Conservation (phyloP, 1,139 yeast genomes). For the Zygosaccharomyces sapae region DNA sequence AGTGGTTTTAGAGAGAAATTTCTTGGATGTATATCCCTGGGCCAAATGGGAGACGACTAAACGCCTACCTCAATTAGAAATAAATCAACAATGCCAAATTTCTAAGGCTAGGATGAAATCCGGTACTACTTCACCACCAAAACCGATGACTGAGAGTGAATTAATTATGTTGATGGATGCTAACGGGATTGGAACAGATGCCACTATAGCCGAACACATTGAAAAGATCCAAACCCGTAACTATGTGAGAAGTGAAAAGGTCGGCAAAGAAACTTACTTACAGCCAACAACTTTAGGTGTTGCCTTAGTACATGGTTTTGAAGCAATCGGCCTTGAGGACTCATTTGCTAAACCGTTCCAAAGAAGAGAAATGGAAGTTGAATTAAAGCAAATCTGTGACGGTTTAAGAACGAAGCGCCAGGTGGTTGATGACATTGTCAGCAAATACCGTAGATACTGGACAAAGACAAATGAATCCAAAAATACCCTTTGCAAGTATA, state of each 20-base stretch:
- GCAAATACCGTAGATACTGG: constrained; percentile 61
- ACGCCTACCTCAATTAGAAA: constrained; percentile 59
- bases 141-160: constrained; percentile 85
- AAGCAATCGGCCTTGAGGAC: constrained; percentile 65
- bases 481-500: constrained; percentile 32
- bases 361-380: constrained; percentile 68
- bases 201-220: constrained; percentile 97
- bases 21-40: constrained; percentile 74
- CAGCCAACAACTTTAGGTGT: constrained; percentile 82
- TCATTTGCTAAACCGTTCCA: constrained; percentile 88
- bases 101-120: constrained; percentile 55
- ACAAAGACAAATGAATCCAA: constrained; percentile 35
- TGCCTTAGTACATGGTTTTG: constrained; percentile 86
- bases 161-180: constrained; percentile 91
- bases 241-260: constrained; percentile 53
- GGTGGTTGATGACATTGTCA: constrained; percentile 55
- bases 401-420: constrained; percentile 54
- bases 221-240: constrained; percentile 67
- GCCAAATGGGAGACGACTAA: constrained; percentile 70
- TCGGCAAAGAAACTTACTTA: constrained; percentile 44
- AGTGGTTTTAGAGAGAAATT: constrained; percentile 67
- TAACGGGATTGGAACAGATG: constrained; percentile 98
- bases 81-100: constrained; percentile 55
- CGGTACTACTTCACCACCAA: constrained; percentile 79
- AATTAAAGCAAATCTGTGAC: constrained; percentile 61